A percentile compares a stretch with the other conserved stretches of the same genome.
phyloP scores from a whole-genome alignment of 495 filamentous ascomycete species.

The Penicillium arizonense region DNA sequence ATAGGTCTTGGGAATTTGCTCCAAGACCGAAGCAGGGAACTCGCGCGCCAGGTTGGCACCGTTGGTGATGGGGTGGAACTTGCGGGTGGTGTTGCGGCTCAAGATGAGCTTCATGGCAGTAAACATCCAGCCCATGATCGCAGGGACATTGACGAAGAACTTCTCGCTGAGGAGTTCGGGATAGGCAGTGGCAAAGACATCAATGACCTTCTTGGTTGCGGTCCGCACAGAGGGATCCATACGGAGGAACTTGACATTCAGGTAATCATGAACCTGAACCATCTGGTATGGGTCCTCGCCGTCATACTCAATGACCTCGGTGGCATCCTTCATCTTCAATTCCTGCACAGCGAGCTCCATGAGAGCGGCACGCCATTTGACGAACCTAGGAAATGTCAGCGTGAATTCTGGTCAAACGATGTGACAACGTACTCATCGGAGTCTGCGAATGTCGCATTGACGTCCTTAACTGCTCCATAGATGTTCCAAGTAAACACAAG shows the following conservation, averaged over 20 bases:
- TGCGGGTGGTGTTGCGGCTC: conserved; percentile 74
- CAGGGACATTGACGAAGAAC: conserved; percentile 89
- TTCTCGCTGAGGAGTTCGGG: conserved; percentile 86
- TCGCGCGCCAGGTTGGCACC: conserved; percentile 67
- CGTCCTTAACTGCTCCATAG: conserved; percentile 75
- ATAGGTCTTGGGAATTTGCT: conserved; percentile 63
- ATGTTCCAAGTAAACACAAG: conserved; percentile 75
- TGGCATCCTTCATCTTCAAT: conserved; percentile 64
- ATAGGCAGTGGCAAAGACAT: conserved; percentile 73
- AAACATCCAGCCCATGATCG: conserved; percentile 87
- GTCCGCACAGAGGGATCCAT: conserved; percentile 65
- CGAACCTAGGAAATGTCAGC: conserved; percentile 53
- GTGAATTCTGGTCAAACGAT: neutral
- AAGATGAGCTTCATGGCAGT: conserved; percentile 75
- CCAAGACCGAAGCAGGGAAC: conserved; percentile 54
- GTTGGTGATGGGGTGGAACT: conserved; percentile 79
- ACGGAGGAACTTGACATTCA: conserved; percentile 76
- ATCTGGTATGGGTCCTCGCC: conserved; percentile 80
- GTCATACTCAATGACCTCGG: conserved; percentile 68
- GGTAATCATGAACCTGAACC: conserved; percentile 88
- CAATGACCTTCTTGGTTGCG: conserved; percentile 74
- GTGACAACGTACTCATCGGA: conserved; percentile 62
- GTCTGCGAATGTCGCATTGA: conserved; percentile 71
- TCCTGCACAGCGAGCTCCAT: conserved; percentile 79
- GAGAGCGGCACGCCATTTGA: conserved; percentile 80